Percentiles rank a stretch among this genome's conserved stretches.
Conservation (phyloP, 2,329 filamentous ascomycete genomes). For the Periconia macrospinosa region DNA sequence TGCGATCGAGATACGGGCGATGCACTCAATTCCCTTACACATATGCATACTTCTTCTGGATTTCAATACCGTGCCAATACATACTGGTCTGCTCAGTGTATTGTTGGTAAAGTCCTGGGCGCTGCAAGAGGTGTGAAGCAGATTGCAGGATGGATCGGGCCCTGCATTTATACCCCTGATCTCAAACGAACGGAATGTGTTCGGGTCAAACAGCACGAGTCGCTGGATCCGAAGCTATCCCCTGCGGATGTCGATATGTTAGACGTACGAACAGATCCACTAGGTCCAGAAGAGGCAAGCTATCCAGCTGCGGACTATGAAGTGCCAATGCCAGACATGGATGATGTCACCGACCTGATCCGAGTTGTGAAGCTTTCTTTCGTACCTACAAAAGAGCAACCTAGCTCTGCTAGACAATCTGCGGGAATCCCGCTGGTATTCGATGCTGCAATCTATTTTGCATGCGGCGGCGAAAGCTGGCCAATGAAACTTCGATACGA, state of each 20-base stretch:
- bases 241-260: slow-evolving; percentile 66
- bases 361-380: slow-evolving; percentile 70
- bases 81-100: slow-evolving; percentile 73
- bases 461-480: slow-evolving; percentile 44
- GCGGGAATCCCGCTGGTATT: slow-evolving; percentile 38
- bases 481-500: slow-evolving; percentile 44
- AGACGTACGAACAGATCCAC: slow-evolving; percentile 67
- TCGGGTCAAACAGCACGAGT: slow-evolving; percentile 63
- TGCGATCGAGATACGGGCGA: slow-evolving; percentile 70
- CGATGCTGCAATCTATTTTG: slow-evolving; percentile 45
- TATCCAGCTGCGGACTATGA: slow-evolving; percentile 72
- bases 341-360: slow-evolving; percentile 65
- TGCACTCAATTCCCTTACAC: slow-evolving; percentile 67
- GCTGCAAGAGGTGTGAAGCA: slow-evolving; percentile 69
- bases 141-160: slow-evolving; percentile 74
- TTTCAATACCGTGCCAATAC: slow-evolving; percentile 79
- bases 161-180: slow-evolving; percentile 68
- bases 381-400: slow-evolving; percentile 48
- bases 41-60: slow-evolving; percentile 69
- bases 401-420: slow-evolving; percentile 23
- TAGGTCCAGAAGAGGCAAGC: slow-evolving; percentile 63
- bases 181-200: slow-evolving; percentile 71
- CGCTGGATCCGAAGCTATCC: slow-evolving; percentile 57
- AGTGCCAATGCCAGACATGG: slow-evolving; percentile 59
- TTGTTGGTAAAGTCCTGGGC: slow-evolving; percentile 73